phyloP scores from a whole-genome alignment of 2,329 filamentous ascomycete genomes.

The Neopestalotiopsis sp. region DNA sequence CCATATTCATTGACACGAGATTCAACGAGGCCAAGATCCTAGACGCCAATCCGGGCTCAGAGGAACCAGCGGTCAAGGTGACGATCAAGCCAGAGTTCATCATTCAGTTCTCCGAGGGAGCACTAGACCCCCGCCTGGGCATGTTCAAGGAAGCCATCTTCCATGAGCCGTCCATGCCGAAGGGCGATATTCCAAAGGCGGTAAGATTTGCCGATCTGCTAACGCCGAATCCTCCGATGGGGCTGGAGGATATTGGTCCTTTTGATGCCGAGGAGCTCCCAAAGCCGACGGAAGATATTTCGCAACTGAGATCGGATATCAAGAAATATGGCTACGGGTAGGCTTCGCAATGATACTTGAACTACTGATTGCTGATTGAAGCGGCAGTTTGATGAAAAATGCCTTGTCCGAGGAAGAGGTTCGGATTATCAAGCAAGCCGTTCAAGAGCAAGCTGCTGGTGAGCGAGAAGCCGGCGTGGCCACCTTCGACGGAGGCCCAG shows the following conservation, averaged over 20 bases:
- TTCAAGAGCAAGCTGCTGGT: not conserved
- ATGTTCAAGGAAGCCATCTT: conserved; percentile 34
- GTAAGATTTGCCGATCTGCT: conserved; percentile 32
- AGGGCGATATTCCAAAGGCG: conserved; percentile 28
- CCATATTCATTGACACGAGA: not conserved
- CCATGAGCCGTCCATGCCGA: conserved; percentile 26
- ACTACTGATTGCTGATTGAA: not conserved
- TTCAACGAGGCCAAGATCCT: not conserved
- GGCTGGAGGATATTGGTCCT: not conserved
- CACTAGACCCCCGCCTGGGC: conserved; percentile 30
- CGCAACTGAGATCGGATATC: not conserved
- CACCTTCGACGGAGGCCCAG: not conserved
- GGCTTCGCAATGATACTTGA: not conserved
- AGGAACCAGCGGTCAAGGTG: not conserved
- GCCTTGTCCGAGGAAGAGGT: not conserved
- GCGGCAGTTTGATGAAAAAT: not conserved
- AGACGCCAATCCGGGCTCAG: not conserved
- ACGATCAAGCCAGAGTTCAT: not conserved
- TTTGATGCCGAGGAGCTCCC: not conserved
- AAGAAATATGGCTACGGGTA: not conserved
- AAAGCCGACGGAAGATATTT: not conserved
- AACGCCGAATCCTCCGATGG: not conserved
- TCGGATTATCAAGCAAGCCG: not conserved
- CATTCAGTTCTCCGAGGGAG: conserved; percentile 10
- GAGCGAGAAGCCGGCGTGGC: not conserved